phyloP scores from a whole-genome alignment of 441 rosid species.

The California macrophylla region DNA sequence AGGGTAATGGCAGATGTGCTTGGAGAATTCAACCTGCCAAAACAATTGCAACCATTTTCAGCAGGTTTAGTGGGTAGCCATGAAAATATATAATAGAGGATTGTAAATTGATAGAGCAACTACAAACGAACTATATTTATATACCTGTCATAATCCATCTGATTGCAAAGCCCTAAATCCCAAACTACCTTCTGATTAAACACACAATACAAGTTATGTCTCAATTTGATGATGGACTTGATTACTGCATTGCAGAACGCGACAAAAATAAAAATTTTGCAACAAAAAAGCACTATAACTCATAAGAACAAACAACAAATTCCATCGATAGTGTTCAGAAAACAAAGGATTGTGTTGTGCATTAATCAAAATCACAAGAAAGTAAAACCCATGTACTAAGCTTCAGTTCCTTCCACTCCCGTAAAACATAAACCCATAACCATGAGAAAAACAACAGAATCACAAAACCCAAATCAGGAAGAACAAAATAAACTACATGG shows the following conservation, averaged over 20 bases:
- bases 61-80: background rate
- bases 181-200: background rate
- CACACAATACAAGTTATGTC: background rate
- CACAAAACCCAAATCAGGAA: background rate
- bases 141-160: conserved; percentile 1
- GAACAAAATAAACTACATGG: background rate
- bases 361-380: background rate
- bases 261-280: background rate
- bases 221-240: background rate
- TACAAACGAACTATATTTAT: background rate
- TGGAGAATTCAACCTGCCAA: conserved; percentile 74
- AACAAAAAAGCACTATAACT: background rate
- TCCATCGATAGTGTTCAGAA: background rate
- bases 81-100: background rate
- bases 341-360: background rate
- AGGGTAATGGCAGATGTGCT: conserved; percentile 52
- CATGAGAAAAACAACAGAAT: background rate
- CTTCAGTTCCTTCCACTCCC: background rate
- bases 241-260: background rate
- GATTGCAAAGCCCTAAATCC: conserved; percentile 3
- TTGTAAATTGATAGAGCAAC: background rate
- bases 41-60: conserved; percentile 6
- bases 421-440: background rate
- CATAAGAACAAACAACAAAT: background rate
- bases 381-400: background rate